A percentile compares a stretch with the other conserved stretches of the same genome.
Evolutionary conservation across 768 basidiomycete genomes (phyloP).

Genomic region (Mycena latifolia): DNA sequence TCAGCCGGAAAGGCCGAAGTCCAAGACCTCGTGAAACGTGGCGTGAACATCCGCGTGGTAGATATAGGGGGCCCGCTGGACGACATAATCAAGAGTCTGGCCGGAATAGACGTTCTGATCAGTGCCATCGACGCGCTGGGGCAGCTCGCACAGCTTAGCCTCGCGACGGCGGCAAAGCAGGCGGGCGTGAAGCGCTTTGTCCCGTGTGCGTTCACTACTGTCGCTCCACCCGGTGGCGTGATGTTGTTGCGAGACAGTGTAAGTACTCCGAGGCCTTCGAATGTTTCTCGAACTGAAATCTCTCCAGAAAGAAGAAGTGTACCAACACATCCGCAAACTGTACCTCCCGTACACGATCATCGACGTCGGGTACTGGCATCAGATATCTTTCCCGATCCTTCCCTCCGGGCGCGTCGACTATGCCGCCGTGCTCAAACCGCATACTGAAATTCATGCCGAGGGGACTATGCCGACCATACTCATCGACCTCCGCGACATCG

Average conservation of each 20-base stretch:
- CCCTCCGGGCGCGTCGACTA: slow-evolving; percentile 32
- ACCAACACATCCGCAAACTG: slow-evolving; percentile 39
- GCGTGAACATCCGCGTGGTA: slow-evolving; percentile 21
- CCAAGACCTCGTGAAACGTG: slow-evolving; percentile 5
- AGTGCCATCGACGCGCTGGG: slow-evolving; percentile 23
- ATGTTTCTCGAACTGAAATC: background rate
- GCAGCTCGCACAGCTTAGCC: slow-evolving; percentile 17
- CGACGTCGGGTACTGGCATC: slow-evolving; percentile 49
- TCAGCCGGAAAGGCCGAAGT: slow-evolving; percentile 19
- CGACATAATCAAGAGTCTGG: background rate
- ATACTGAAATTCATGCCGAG: slow-evolving; percentile 32
- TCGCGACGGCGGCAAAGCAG: slow-evolving; percentile 28
- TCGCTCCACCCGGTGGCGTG: slow-evolving; percentile 22
- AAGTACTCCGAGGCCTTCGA: background rate
- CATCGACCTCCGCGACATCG: slow-evolving; percentile 42
- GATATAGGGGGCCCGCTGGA: slow-evolving; percentile 24
- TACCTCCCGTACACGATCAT: slow-evolving; percentile 46
- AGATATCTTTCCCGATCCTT: slow-evolving; percentile 32
- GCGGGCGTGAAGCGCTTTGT: slow-evolving; percentile 32
- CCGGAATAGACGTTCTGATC: slow-evolving; percentile 28
- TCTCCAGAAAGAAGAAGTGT: slow-evolving; percentile 44
- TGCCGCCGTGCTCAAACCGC: slow-evolving; percentile 7
- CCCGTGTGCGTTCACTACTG: slow-evolving; percentile 27
- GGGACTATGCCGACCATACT: slow-evolving; percentile 38
- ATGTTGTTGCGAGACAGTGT: slow-evolving; percentile 20